Base-by-base conservation (phyloP, 139 green algal species). In the Picochlorum sp. region DNA sequence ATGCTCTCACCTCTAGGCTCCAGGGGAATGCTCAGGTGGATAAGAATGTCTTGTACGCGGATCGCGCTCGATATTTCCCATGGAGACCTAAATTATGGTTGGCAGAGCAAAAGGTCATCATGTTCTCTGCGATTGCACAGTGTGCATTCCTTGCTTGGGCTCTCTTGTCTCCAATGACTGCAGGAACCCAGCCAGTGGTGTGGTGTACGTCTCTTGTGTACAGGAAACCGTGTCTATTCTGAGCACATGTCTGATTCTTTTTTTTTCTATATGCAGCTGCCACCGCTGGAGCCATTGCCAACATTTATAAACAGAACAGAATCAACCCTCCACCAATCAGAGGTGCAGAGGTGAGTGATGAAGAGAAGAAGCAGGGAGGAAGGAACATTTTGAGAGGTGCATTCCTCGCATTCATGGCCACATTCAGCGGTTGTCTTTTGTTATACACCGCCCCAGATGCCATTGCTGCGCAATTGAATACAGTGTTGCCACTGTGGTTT, bases 341-440 rank as follows among this genome's bases (percentile, higher is more conserved):
- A 18, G 60, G 66, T 15, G 38, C 45, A 1, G 71, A 77, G 13
- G 23, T 20, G 37, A 58, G 60, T 15, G 65, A 65, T 23, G 69
- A 76, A 2, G 66, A 79, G 18, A 82, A 79, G 57, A 76, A 67
- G 16, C 64, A 82, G 47, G 66, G 62, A 11, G 47, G 67, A 20
- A 81, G 77, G 60, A 86, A 86, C 55, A 69, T 86, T 28, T 9
- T 79, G 20, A 67, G 80, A 31, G 74, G 73, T n/a, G 56, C 54
- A 37, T 50, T 77, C 30, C 49, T 86, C 28, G 78, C 77, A n/a
- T 60, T 86, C 45, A 37, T 81, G 41, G 74, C 78, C 41, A 85
- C 79, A 30, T 83, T 81, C 34, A 26, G 41, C 34, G 80, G 80
- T 31, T 75, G 66, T 59, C 62, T 76, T 49, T 18, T 81, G 23